Conservation (phyloP, 768 basidiomycete genomes). For the Trametopsis cervina region DNA sequence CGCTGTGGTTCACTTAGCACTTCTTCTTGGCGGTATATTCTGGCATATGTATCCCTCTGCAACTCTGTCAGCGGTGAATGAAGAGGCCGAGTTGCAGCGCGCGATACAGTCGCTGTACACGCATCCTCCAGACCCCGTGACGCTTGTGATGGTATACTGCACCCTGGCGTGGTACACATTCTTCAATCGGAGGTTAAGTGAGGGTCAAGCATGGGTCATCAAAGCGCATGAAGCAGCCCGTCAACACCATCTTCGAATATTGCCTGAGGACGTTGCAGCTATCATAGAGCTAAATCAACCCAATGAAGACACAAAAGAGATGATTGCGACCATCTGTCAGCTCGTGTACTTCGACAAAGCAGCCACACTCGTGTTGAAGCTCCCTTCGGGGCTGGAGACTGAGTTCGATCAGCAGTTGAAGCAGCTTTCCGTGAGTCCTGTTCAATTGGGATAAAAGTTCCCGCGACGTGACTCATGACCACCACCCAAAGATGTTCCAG, state of each 20-base stretch:
- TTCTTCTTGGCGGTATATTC: conserved; percentile 17
- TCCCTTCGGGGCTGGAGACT: conserved; percentile 8
- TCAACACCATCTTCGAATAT: conserved; percentile 11
- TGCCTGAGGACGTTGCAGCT: background rate
- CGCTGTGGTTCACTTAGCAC: conserved; percentile 18
- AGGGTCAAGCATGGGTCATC: conserved; percentile 16
- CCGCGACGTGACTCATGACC: background rate
- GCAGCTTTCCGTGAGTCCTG: conserved; percentile 12
- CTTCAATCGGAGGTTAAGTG: conserved; percentile 14
- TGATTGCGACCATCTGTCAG: conserved; percentile 18
- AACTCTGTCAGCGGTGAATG: conserved; percentile 8
- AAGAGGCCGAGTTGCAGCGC: conserved; percentile 12
- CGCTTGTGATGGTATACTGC: conserved; percentile 17
- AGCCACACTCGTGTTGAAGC: conserved; percentile 14
- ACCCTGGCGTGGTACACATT: conserved; percentile 18
- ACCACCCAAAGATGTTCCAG: conserved; percentile 5
- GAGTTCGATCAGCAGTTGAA: conserved; percentile 17
- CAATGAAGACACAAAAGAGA: conserved; percentile 14
- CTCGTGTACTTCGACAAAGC: conserved; percentile 20
- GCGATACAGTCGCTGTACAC: conserved; percentile 7
- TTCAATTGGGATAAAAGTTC: too few species aligned
- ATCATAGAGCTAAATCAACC: conserved; percentile 5
- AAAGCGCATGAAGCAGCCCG: conserved; percentile 12
- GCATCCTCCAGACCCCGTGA: conserved; percentile 12
- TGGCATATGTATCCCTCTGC: conserved; percentile 17